Conservation (phyloP, 2,329 filamentous ascomycete genomes). For the Didymosphaeria variabile region DNA sequence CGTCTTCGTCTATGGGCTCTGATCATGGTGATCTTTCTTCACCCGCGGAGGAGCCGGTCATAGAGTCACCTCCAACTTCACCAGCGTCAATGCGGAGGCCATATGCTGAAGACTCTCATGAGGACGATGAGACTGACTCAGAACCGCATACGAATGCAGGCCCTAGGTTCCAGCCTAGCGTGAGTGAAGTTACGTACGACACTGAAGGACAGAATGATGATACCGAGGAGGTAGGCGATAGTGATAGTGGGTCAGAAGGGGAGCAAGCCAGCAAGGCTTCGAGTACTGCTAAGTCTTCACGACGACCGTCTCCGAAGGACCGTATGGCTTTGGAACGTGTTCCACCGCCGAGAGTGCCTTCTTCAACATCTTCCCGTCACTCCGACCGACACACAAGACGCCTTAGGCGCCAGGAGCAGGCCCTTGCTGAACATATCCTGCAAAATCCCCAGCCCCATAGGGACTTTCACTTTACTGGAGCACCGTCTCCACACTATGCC, state of each 20-base stretch:
- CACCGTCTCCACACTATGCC: constrained; percentile 32
- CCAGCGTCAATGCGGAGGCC: constrained; percentile 36
- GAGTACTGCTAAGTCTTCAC: constrained; percentile 17
- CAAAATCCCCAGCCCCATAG: constrained; percentile 48
- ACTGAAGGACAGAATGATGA: constrained; percentile 31
- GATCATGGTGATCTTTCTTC: constrained; percentile 34
- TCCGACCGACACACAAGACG: constrained; percentile 39
- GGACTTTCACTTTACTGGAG: constrained; percentile 39
- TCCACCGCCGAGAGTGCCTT: constrained; percentile 32
- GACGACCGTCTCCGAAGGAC: constrained; percentile 18
- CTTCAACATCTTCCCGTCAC: constrained; percentile 32
- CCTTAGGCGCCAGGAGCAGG: constrained; percentile 42
- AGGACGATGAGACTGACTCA: constrained; percentile 26
- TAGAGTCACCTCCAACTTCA: constrained; percentile 41
- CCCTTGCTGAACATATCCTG: constrained; percentile 45
- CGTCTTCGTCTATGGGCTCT: constrained; percentile 29
- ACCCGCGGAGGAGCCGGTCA: constrained; percentile 29
- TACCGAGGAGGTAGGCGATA: constrained; percentile 26
- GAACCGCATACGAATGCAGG: constrained; percentile 47
- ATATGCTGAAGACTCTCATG: constrained; percentile 20
- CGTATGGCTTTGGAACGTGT: constrained; percentile 26
- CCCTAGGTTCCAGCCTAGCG: constrained; percentile 30
- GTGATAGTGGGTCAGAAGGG: constrained; percentile 21
- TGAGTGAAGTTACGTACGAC: constrained; percentile 21
- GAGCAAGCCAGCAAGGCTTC: constrained; percentile 15